phyloP scores from a whole-genome alignment of 441 rosid species.

The Codiaeum variegatum region DNA sequence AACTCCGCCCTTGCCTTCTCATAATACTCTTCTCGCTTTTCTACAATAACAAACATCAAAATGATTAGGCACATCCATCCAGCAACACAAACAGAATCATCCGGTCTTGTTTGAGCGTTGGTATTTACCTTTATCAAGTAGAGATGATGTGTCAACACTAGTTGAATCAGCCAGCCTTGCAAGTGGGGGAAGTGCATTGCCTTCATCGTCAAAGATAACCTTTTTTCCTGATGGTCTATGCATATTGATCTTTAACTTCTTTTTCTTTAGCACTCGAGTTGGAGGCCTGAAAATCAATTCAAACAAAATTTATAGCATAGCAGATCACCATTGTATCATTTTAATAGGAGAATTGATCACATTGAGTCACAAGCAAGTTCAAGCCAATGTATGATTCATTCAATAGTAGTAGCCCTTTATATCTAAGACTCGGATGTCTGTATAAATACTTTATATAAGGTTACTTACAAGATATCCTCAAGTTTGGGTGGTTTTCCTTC shows the following conservation, averaged over 20 bases:
- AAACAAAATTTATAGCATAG: not conserved
- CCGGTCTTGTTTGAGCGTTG: not conserved
- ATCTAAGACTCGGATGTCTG: not conserved
- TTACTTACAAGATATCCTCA: constrained; percentile 46
- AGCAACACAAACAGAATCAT: not conserved
- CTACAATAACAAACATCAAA: constrained; percentile 38
- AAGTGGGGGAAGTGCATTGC: constrained; percentile 68
- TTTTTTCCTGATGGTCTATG: constrained; percentile 75
- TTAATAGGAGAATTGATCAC: not conserved
- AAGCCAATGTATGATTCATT: not conserved
- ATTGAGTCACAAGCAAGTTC: not conserved
- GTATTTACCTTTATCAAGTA: constrained; percentile 59
- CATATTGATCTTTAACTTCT: constrained; percentile 75
- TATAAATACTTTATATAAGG: not conserved
- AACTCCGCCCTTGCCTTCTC: constrained; percentile 68
- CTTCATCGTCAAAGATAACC: constrained; percentile 79
- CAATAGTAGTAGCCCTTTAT: not conserved
- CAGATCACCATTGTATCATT: not conserved
- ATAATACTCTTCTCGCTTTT: constrained; percentile 48
- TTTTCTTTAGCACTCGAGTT: constrained; percentile 70
- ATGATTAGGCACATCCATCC: not conserved
- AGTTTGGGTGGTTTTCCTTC: constrained; percentile 32
- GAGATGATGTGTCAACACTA: constrained; percentile 29
- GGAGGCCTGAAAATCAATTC: constrained; percentile 39
- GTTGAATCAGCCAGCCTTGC: constrained; percentile 63